These are phyloP conservation scores for Triglochin maritima DNA, from an alignment of 106 monocot genomes.

Conservation along the genomic window DNA sequence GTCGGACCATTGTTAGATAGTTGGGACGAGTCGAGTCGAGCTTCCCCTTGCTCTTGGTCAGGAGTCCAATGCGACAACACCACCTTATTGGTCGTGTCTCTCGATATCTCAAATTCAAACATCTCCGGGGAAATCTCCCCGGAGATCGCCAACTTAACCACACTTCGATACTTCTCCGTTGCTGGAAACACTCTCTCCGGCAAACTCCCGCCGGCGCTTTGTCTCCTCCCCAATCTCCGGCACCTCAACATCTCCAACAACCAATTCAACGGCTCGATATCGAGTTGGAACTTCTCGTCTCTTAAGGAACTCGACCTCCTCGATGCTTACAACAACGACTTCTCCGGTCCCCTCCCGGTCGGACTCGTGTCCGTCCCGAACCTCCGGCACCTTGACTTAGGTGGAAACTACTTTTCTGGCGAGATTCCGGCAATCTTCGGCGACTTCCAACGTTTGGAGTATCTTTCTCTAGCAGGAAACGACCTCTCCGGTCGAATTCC, in stretches of 20 bases:
- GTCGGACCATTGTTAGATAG: constrained; percentile 14
- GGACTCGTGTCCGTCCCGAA: constrained; percentile 21
- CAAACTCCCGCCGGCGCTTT: constrained; percentile 14
- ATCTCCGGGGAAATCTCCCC: constrained; percentile 44
- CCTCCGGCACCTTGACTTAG: constrained; percentile 61
- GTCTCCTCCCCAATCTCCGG: constrained; percentile 16
- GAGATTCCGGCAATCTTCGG: constrained; percentile 45
- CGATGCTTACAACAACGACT: constrained; percentile 76
- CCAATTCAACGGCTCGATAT: constrained; percentile 50
- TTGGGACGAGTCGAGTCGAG: constrained; percentile 33
- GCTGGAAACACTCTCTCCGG: constrained; percentile 43
- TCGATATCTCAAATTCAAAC: constrained; percentile 62
- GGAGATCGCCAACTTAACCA: constrained; percentile 15
- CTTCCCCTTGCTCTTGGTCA: constrained; percentile 49
- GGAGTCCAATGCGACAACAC: constrained; percentile 37
- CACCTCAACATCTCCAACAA: constrained; percentile 64
- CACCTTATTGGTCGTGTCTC: constrained; percentile 15
- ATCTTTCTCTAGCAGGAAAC: constrained; percentile 67
- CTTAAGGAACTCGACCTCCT: constrained; percentile 36
- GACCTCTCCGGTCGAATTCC: constrained; percentile 44
- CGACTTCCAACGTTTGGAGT: constrained; percentile 25
- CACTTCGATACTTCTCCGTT: constrained; percentile 18
- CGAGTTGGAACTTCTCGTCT: constrained; percentile 28
- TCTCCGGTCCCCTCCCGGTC: constrained; percentile 49
- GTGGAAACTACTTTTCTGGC: constrained; percentile 84